Conservation (phyloP, 225 moss, liverwort and hornwort genomes). For the Bryum argenteum region DNA sequence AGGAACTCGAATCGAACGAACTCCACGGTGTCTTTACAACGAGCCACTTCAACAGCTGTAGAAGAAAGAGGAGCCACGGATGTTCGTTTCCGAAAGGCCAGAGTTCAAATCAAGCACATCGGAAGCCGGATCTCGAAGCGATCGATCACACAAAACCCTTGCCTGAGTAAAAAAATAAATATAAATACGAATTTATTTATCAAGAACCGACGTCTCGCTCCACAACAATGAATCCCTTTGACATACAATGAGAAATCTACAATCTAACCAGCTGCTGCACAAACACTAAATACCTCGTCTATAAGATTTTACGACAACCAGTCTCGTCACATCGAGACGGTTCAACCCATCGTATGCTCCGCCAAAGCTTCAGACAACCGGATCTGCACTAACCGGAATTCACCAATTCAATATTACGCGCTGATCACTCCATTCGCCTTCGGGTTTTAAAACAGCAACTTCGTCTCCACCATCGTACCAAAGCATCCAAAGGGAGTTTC, state of each 20-base stretch:
- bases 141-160: constrained; percentile 19
- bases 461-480: background rate
- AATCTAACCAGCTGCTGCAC: constrained; percentile 11
- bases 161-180: background rate
- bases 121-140: constrained; percentile 24
- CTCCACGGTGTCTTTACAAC: constrained; percentile 37
- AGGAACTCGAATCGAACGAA: constrained; percentile 47
- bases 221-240: constrained; percentile 12
- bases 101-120: constrained; percentile 28
- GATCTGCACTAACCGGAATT: constrained; percentile 1
- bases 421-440: background rate
- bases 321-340: background rate
- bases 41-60: constrained; percentile 39
- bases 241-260: background rate
- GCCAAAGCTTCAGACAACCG: background rate
- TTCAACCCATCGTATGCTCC: constrained; percentile 14
- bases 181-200: background rate
- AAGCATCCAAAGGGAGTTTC: too few species aligned
- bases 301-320: constrained; percentile 13
- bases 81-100: constrained; percentile 29
- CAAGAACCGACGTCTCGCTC: background rate
- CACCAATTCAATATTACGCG: background rate
- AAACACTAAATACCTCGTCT: constrained; percentile 2
- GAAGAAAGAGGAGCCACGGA: constrained; percentile 26
- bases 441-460: background rate